Conservation (phyloP, 2,329 filamentous ascomycete species). For the Stylonectria norvegica region DNA sequence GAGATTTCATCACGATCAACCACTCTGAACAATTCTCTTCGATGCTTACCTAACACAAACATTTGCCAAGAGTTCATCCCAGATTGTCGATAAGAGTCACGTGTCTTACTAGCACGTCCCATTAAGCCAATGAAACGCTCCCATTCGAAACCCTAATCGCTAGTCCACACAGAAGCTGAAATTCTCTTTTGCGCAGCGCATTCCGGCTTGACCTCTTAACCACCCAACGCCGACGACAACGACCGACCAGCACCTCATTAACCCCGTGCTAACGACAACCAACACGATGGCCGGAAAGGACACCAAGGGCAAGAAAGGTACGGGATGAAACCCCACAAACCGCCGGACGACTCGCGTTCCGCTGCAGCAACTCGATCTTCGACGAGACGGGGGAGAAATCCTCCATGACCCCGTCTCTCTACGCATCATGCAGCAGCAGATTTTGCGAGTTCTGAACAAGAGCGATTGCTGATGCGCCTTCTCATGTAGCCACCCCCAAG, state of each 20-base stretch:
- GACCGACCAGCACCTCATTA: slow-evolving; percentile 23
- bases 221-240: slow-evolving; percentile 23
- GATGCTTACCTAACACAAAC: neutral
- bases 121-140: neutral
- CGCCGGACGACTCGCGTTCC: too few relatives aligned
- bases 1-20: neutral
- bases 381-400: neutral
- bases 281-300: slow-evolving; percentile 35
- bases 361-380: slow-evolving; percentile 14
- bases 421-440: slow-evolving; percentile 68
- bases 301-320: slow-evolving; percentile 49
- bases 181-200: slow-evolving; percentile 20
- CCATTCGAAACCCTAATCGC: slow-evolving; percentile 27
- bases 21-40: too few relatives aligned
- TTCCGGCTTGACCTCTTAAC: slow-evolving; percentile 11
- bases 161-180: slow-evolving; percentile 19
- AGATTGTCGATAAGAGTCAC: neutral
- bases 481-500: slow-evolving; percentile 56
- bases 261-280: slow-evolving; percentile 25
- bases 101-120: neutral
- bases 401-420: slow-evolving; percentile 15
- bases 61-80: neutral
- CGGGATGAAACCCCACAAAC: slow-evolving; percentile 30
- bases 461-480: slow-evolving; percentile 69
- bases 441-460: slow-evolving; percentile 70